Evolutionary conservation across 2,329 filamentous ascomycete genomes (phyloP).

Genomic region (Hymenoscyphus infarciens): DNA sequence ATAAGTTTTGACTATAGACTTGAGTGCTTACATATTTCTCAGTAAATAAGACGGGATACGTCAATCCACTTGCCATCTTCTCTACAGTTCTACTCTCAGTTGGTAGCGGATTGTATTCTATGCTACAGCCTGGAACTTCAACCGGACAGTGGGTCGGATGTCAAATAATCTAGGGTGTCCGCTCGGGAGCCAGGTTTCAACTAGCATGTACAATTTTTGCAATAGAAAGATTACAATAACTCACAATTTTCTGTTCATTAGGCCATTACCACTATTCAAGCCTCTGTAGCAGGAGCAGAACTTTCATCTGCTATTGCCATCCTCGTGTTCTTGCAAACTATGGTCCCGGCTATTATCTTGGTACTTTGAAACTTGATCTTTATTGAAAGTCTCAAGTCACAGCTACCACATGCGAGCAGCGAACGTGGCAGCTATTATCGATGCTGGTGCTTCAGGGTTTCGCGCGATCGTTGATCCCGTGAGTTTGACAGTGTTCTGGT

Average conservation of each 20-base stretch:
- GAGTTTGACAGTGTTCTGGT: constrained; percentile 37
- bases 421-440: constrained; percentile 35
- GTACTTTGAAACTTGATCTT: constrained; percentile 33
- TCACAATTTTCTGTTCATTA: constrained; percentile 11
- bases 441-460: constrained; percentile 42
- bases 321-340: constrained; percentile 35
- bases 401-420: constrained; percentile 37
- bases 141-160: constrained; percentile 27
- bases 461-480: constrained; percentile 31
- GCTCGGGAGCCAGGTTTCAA: constrained; percentile 21
- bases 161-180: constrained; percentile 28
- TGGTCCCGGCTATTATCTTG: constrained; percentile 34
- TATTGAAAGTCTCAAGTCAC: constrained; percentile 21
- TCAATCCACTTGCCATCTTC: constrained; percentile 33
- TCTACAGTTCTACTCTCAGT: constrained; percentile 32
- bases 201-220: constrained; percentile 20
- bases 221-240: neutral
- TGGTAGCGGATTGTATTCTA: constrained; percentile 35
- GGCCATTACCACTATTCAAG: constrained; percentile 35
- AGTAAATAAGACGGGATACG: constrained; percentile 33
- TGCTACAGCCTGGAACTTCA: constrained; percentile 25
- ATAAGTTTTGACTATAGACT: too few relatives aligned
- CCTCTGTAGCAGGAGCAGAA: constrained; percentile 25
- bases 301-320: constrained; percentile 34
- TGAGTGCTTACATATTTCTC: constrained; percentile 50